These are phyloP conservation scores for Fraxinus sp. DNA, from an alignment of 305 asterid species.

Conservation along the genomic window DNA sequence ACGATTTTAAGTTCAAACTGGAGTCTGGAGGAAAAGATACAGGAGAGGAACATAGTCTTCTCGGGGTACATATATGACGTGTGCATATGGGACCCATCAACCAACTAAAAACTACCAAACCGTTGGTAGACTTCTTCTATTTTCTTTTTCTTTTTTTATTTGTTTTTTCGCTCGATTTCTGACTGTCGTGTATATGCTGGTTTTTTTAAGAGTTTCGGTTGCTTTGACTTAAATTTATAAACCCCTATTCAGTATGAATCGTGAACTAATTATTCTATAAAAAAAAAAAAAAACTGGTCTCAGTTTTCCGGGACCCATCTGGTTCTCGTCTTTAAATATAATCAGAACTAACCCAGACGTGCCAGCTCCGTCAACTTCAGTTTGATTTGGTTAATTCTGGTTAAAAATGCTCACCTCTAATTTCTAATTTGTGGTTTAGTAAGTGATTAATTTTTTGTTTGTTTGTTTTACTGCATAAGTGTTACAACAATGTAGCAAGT, in stretches of 20 bases:
- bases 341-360: neutral
- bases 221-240: neutral
- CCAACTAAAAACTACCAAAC: slow-evolving; percentile 28
- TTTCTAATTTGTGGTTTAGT: neutral
- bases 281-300: neutral
- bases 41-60: neutral
- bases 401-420: neutral
- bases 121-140: neutral
- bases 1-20: neutral
- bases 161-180: neutral
- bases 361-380: neutral
- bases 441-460: neutral
- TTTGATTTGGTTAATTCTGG: neutral
- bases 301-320: neutral
- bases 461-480: neutral
- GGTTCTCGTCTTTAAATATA: neutral
- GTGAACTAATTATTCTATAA: neutral
- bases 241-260: neutral
- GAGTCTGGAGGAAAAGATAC: neutral
- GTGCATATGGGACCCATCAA: slow-evolving; percentile 29
- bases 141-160: neutral
- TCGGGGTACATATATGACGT: neutral
- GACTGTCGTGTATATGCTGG: neutral
- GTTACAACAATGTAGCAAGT: neutral
- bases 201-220: neutral